These are phyloP conservation scores for Cyberlindnera maritima DNA, from an alignment of 805 yeast species.

Conservation along the genomic window DNA sequence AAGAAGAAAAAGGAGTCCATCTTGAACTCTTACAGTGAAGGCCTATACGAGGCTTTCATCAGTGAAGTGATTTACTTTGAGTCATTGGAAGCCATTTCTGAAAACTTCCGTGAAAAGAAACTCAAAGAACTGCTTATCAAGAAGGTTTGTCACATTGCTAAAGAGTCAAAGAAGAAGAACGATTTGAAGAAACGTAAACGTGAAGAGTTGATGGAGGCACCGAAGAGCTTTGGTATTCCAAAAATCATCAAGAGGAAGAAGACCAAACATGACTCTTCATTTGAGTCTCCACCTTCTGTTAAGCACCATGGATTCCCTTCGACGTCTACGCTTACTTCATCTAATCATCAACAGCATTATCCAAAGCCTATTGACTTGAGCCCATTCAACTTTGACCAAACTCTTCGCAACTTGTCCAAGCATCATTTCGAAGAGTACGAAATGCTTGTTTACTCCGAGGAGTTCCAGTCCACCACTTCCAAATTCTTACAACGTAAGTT, in stretches of 20 bases:
- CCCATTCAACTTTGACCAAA: conserved; percentile 23
- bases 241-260: conserved; percentile 23
- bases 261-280: conserved; percentile 6
- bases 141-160: conserved; percentile 32
- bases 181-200: conserved; percentile 36
- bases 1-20: conserved; percentile 26
- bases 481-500: conserved; percentile 35
- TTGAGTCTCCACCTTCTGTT: background rate
- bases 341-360: background rate
- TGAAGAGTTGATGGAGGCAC: conserved; percentile 37
- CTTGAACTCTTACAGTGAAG: conserved; percentile 42
- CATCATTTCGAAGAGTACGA: conserved; percentile 9
- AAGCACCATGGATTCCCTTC: too few species aligned
- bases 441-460: conserved; percentile 20
- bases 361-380: conserved; percentile 22
- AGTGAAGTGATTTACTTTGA: conserved; percentile 50
- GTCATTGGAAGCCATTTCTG: conserved; percentile 45
- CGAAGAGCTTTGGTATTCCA: conserved; percentile 36
- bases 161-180: conserved; percentile 20
- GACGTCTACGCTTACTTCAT: background rate
- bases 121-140: conserved; percentile 33
- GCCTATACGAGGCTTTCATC: conserved; percentile 58
- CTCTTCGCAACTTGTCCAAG: conserved; percentile 13
- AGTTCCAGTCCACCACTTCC: conserved; percentile 28
- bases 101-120: conserved; percentile 30